These are phyloP conservation scores for Orychophragmus violaceus DNA, from an alignment of 345 rosid species.

Conservation along the genomic window DNA sequence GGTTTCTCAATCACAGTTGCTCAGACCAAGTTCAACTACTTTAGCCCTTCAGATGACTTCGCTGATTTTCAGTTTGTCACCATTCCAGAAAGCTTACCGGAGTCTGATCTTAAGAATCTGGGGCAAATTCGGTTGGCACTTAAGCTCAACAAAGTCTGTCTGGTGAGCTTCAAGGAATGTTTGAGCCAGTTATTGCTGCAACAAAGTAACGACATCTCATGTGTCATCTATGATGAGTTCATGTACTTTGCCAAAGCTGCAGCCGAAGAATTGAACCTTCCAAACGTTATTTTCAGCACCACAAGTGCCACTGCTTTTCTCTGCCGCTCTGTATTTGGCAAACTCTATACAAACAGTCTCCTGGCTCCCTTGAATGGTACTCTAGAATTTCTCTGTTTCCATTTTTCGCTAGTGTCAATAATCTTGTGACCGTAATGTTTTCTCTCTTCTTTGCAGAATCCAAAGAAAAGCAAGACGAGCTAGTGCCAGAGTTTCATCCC, in stretches of 20 bases:
- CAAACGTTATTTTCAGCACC: conserved; percentile 17
- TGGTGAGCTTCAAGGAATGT: conserved; percentile 7
- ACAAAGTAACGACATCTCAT: conserved; percentile 19
- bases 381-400: neutral
- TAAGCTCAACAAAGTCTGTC: conserved; percentile 15
- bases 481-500: conserved; percentile 19
- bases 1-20: conserved; percentile 19
- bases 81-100: conserved; percentile 18
- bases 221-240: conserved; percentile 38
- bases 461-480: neutral
- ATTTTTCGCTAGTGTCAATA: neutral
- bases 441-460: neutral
- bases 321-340: neutral
- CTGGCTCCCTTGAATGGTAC: neutral
- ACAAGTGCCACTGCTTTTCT: conserved; percentile 17
- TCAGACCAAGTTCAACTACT: conserved; percentile 22
- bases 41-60: conserved; percentile 8
- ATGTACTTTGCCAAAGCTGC: conserved; percentile 16
- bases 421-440: neutral
- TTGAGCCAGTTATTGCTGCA: conserved; percentile 7
- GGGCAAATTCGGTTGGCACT: neutral
- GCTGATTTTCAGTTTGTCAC: conserved; percentile 12
- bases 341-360: neutral
- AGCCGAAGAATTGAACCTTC: conserved; percentile 14
- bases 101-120: neutral